Evolutionary conservation across 2,329 filamentous ascomycete species (phyloP), one percentile per base, ranked within the genome.

Genomic region (Karstenula rhodostoma): DNA sequence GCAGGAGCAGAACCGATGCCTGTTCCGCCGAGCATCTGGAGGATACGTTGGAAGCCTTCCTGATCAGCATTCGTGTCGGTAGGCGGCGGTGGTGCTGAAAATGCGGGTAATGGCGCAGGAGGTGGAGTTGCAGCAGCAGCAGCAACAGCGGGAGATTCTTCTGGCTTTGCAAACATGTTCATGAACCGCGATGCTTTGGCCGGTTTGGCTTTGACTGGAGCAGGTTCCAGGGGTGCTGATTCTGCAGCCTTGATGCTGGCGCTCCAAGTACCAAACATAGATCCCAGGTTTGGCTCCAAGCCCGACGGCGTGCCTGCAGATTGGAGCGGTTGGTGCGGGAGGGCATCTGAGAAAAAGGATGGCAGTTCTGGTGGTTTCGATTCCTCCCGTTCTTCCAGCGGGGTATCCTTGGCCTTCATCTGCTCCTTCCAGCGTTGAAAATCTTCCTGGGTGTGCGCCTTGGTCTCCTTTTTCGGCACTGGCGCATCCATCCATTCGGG

Each of bases 401-500:
- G 64, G 4, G 76, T 64, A 50, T 79, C 87, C 63, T 87, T 85
- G 42, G 88, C 89, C 77, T 91, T 94, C 93, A 96, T 96, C 65
- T 85, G 86, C 69, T 96, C 92, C 84, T 97, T 97, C 88, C 94
- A 97, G 67, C 92, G 92, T 79, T 96, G 90, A 77, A 97, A 96
- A 67, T 97, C 94, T 73, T 96, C 93, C 71, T 92, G 90, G 0
- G 93, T 97, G 69, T 92, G 91, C 5, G 85, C 86, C 69, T 90
- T 87, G 37, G 86, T 81, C 69, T 90, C 87, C 54, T 92, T 90
- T 60, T 90, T 89, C 23, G 84, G 79, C 47, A 83, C 84, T 17
- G 88, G 87, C 42, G 79, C 74, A 73, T 96, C 93, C 77, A 97
- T 84, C 94, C 94, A 97, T 78, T 97, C 94, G 5, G 94, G 94